Conservation (phyloP, 139 green algal species). For the Chlorella sp. region DNA sequence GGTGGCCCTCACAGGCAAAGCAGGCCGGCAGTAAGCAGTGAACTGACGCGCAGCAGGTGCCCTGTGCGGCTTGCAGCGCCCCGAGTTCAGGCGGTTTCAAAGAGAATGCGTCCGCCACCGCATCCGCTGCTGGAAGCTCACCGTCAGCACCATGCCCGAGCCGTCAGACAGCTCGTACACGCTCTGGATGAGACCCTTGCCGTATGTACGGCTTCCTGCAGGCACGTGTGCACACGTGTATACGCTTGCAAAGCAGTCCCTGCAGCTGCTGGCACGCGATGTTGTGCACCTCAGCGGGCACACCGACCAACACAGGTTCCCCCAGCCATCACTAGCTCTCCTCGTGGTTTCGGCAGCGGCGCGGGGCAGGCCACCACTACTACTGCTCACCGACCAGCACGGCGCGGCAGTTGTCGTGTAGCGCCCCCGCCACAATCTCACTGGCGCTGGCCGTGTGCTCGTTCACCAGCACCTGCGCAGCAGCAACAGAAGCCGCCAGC, state of each 20-base stretch:
- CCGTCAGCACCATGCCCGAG: slow-evolving; percentile 84
- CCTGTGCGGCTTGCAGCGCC: too few relatives aligned
- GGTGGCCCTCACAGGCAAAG: too few relatives aligned
- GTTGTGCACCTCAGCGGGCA: too few relatives aligned
- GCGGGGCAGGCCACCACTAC: too few relatives aligned
- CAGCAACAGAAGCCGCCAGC: slow-evolving; percentile 1
- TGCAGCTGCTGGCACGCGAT: background rate
- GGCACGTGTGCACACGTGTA: background rate
- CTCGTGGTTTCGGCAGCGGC: too few relatives aligned
- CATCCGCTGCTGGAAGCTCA: too few relatives aligned
- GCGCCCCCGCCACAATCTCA: slow-evolving; percentile 89
- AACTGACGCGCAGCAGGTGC: too few relatives aligned
- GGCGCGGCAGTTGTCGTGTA: slow-evolving; percentile 92
- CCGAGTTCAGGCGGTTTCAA: too few relatives aligned
- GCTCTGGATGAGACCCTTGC: slow-evolving; percentile 92
- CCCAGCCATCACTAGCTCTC: too few relatives aligned
- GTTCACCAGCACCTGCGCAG: slow-evolving; percentile 80
- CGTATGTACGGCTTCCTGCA: slow-evolving; percentile 76
- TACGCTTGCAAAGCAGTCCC: background rate
- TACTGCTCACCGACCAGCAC: slow-evolving; percentile 79
- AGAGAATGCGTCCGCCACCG: too few relatives aligned
- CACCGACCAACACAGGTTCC: too few relatives aligned
- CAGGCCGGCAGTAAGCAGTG: too few relatives aligned
- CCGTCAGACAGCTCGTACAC: slow-evolving; percentile 94
- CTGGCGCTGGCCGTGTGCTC: slow-evolving; percentile 74